Evolutionary conservation across 1,284 basidiomycete genomes (phyloP).

Genomic region (Ganoderma lucidum): DNA sequence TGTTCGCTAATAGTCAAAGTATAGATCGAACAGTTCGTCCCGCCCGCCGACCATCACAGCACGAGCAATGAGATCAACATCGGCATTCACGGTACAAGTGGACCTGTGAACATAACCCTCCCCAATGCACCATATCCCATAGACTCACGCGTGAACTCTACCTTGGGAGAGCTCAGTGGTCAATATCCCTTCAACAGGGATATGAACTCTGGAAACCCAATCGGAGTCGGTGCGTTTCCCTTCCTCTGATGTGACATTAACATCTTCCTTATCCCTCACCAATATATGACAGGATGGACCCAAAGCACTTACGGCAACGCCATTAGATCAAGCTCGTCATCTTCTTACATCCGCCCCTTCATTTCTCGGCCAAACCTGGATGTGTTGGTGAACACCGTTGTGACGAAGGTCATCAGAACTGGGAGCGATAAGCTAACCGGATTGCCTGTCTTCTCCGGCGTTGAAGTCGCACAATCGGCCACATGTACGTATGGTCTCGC

Average conservation of each 20-base stretch:
- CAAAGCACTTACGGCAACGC: conserved; percentile 33
- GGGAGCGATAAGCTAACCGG: conserved; percentile 17
- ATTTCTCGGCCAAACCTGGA: conserved; percentile 49
- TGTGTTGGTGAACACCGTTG: conserved; percentile 51
- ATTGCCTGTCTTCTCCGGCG: conserved; percentile 40
- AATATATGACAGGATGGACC: conserved; percentile 42
- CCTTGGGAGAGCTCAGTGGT: conserved; percentile 39
- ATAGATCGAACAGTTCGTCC: conserved; percentile 29
- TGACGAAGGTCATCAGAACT: conserved; percentile 46
- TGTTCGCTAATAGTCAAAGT: background rate
- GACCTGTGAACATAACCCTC: conserved; percentile 44
- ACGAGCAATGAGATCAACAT: conserved; percentile 27
- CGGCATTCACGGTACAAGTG: conserved; percentile 34
- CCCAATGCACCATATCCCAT: conserved; percentile 42
- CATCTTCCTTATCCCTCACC: background rate
- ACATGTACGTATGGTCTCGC: conserved; percentile 25
- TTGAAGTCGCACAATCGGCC: conserved; percentile 41
- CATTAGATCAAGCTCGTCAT: conserved; percentile 42
- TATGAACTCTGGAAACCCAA: conserved; percentile 45
- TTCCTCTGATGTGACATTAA: background rate
- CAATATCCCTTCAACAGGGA: conserved; percentile 51
- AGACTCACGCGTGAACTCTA: conserved; percentile 45
- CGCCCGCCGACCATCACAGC: conserved; percentile 32
- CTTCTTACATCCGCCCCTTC: conserved; percentile 43
- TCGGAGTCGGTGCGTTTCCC: conserved; percentile 47